These are phyloP conservation scores for Pinus tabuliformis DNA, from an alignment of 75 land plant genomes.

Conservation along the genomic window DNA sequence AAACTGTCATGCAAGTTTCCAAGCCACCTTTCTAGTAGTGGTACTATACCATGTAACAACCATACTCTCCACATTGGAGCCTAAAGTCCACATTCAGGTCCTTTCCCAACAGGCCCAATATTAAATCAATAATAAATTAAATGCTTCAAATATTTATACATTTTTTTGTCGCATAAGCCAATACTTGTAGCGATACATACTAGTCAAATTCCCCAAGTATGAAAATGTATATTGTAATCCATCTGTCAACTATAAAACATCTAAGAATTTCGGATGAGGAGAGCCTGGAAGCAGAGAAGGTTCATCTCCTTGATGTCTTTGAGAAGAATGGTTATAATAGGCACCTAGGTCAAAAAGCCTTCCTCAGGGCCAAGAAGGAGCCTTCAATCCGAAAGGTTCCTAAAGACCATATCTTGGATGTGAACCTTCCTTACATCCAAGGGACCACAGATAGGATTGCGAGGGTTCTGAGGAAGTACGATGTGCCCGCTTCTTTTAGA, in stretches of 20 bases:
- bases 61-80: conserved; percentile 99
- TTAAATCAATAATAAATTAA: conserved; percentile 70
- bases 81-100: conserved; percentile 99
- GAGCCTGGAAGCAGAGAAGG: too few species aligned
- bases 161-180: conserved; percentile 93
- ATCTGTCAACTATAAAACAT: conserved; percentile 97
- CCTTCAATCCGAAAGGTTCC: too few species aligned
- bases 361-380: too few species aligned
- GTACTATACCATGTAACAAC: conserved; percentile 97
- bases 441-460: too few species aligned
- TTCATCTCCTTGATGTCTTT: too few species aligned
- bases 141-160: conserved; percentile 99
- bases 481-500: too few species aligned
- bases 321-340: too few species aligned
- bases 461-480: too few species aligned
- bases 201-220: conserved; percentile 97
- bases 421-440: too few species aligned
- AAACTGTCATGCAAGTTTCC: conserved; percentile 53
- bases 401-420: too few species aligned
- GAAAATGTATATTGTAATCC: conserved; percentile 96
- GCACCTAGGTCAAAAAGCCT: too few species aligned
- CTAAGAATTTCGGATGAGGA: too few species aligned
- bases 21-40: conserved; percentile 94
- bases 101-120: conserved; percentile 98
- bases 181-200: conserved; percentile 99